Evolutionary conservation across 495 filamentous ascomycete genomes (phyloP).

Genomic region (Xylaria telfairii): DNA sequence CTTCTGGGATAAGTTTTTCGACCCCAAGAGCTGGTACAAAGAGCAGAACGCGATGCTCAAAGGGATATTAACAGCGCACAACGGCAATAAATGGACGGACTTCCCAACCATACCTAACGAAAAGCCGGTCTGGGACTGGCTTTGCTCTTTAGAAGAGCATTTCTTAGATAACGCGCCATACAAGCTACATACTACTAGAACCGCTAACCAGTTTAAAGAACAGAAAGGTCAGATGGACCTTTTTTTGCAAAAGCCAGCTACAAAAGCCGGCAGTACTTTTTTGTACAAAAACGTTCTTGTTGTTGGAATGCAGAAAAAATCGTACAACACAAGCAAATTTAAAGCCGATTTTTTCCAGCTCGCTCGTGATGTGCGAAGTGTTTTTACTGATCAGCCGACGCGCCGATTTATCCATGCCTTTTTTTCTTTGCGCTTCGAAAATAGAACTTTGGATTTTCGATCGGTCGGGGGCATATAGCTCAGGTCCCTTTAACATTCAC

Average conservation of each 20-base stretch:
- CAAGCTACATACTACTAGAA: conserved; percentile 3
- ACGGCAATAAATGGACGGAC: conserved; percentile 8
- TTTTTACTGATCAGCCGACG: conserved; percentile 24
- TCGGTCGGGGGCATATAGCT: no score
- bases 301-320: conserved; percentile 11
- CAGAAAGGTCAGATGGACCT: conserved; percentile 18
- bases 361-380: conserved; percentile 4
- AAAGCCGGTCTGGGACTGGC: conserved; percentile 14
- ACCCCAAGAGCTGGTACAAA: conserved; percentile 14
- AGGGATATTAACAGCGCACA: conserved; percentile 1
- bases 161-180: background rate
- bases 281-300: conserved; percentile 17
- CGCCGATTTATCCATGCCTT: no score
- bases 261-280: background rate
- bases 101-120: conserved; percentile 4
- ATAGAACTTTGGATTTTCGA: no score
- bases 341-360: conserved; percentile 5
- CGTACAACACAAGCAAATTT: background rate
- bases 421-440: no score
- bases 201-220: conserved; percentile 13
- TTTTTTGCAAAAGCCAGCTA: conserved; percentile 6
- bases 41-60: conserved; percentile 10
- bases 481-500: no score
- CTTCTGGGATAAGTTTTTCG: conserved; percentile 20
- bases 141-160: conserved; percentile 7